phyloP scores from a whole-genome alignment of 805 yeast genomes.

The Saccharomycopsis fermentans region DNA sequence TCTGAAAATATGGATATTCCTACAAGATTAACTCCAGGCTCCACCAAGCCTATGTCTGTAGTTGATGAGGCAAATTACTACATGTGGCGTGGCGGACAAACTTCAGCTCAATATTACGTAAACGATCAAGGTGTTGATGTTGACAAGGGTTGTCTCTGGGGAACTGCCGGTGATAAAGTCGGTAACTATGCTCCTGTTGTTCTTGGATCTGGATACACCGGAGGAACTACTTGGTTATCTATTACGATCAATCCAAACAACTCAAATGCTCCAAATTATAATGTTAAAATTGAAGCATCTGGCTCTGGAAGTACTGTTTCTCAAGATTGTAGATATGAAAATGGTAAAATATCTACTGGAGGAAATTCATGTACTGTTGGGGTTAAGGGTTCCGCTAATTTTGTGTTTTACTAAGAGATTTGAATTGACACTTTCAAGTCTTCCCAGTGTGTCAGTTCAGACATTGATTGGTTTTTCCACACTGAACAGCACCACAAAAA shows the following conservation, averaged over 20 bases:
- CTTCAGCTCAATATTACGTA: slow-evolving; percentile 95
- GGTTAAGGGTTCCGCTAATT: slow-evolving; percentile 50
- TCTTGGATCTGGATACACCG: slow-evolving; percentile 62
- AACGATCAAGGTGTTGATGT: slow-evolving; percentile 89
- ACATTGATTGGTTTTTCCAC: too few species aligned
- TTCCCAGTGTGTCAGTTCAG: too few species aligned
- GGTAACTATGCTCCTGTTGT: slow-evolving; percentile 94
- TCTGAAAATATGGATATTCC: slow-evolving; percentile 97
- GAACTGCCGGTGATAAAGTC: slow-evolving; percentile 60
- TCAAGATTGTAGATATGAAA: slow-evolving; percentile 71
- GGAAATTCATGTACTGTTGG: slow-evolving; percentile 68
- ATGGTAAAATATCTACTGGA: slow-evolving; percentile 61
- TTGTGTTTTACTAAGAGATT: slow-evolving; percentile 38
- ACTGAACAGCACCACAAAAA: too few species aligned
- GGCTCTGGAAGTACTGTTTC: slow-evolving; percentile 42
- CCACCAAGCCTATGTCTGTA: slow-evolving; percentile 55
- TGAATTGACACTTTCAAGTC: background rate
- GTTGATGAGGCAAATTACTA: slow-evolving; percentile 72
- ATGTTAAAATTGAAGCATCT: slow-evolving; percentile 69
- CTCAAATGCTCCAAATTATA: slow-evolving; percentile 43
- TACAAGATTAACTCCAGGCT: slow-evolving; percentile 66
- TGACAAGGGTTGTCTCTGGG: slow-evolving; percentile 95
- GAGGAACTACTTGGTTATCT: slow-evolving; percentile 54
- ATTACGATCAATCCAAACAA: slow-evolving; percentile 73
- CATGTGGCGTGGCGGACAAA: slow-evolving; percentile 67